Evolutionary conservation across 1,284 basidiomycete genomes (phyloP).

Genomic region (Cryptococcus hybrid): DNA sequence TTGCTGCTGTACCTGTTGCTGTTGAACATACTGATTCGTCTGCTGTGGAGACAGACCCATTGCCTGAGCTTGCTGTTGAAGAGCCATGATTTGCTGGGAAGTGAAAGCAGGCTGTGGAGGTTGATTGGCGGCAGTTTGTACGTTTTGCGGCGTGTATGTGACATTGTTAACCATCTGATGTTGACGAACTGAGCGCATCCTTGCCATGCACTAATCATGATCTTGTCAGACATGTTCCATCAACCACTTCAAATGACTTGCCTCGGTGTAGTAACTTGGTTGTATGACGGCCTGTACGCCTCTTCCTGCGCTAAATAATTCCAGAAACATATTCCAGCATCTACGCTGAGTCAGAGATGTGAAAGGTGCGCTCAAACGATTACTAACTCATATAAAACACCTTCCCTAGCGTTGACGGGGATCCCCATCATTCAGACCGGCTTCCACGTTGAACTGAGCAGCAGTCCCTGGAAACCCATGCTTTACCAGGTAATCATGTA

Average conservation of each 20-base stretch:
- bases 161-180: not conserved
- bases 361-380: not conserved
- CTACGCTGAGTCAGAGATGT: conserved; percentile 15
- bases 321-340: conserved; percentile 52
- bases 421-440: conserved; percentile 39
- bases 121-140: not conserved
- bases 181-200: conserved; percentile 32
- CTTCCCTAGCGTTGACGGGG: conserved; percentile 48
- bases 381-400: conserved; percentile 49
- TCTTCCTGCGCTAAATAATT: conserved; percentile 48
- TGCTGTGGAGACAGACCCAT: not conserved
- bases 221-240: conserved; percentile 1
- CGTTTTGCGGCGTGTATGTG: not conserved
- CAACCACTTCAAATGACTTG: conserved; percentile 13
- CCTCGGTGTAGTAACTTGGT: conserved; percentile 45
- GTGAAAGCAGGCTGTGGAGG: not conserved
- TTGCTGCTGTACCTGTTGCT: not conserved
- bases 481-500: conserved; percentile 47
- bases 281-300: conserved; percentile 41
- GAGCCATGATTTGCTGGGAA: not conserved
- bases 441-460: conserved; percentile 41
- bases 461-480: conserved; percentile 39
- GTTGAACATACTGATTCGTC: not conserved
- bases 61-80: not conserved
- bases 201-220: conserved; percentile 30